Evolutionary conservation across 2,329 filamentous ascomycete species (phyloP), one percentile per base, ranked within the genome.

Genomic region (Pestalotiopsis sp.): DNA sequence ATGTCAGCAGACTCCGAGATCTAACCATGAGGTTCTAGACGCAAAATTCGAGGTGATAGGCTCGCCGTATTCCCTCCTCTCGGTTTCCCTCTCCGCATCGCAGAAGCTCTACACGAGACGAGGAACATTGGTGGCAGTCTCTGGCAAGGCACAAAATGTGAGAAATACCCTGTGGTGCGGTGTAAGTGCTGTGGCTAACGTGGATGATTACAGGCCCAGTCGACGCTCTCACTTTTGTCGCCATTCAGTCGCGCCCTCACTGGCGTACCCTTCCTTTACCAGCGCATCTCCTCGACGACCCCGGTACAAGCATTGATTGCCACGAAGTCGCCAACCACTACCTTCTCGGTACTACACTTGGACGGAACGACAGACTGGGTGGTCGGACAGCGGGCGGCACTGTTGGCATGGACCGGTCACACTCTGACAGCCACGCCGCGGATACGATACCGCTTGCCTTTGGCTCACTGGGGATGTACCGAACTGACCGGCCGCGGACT

Each of bases 341-440:
- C 94, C 5, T 95, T 99, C 74, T 91, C 93, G 13, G 90, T 97
- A 7, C 87, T 99, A 31, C 92, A 95, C 78, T 89, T 99, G 65
- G 94, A 99, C 83, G 96, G 96, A 69, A 94, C 94, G 4, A 91
- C 94, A 69, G 96, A 99, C 82, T 99, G 96, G 95, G 93, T 97
- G 85, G 85, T 99, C 9, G 89, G 94, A 6, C 95, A 98, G 79
- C 89, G 94, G 71, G 92, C 93, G 72, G 94, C 94, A 1, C 85
- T 99, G 66, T 86, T 98, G n/a, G 96, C 96, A 67, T 99, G 96
- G 96, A 97, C 95, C 0, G 96, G 96, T 36, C 93, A 97, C 78
- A 94, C 94, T 0, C 85, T 99, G 67, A 85, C 86, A 17, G 87
- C 96, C 59, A 90, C 90, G 45, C 94, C 95, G 2, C 91, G 90